Conservation (phyloP, 2,329 filamentous ascomycete genomes). For the Fusarium humuli region DNA sequence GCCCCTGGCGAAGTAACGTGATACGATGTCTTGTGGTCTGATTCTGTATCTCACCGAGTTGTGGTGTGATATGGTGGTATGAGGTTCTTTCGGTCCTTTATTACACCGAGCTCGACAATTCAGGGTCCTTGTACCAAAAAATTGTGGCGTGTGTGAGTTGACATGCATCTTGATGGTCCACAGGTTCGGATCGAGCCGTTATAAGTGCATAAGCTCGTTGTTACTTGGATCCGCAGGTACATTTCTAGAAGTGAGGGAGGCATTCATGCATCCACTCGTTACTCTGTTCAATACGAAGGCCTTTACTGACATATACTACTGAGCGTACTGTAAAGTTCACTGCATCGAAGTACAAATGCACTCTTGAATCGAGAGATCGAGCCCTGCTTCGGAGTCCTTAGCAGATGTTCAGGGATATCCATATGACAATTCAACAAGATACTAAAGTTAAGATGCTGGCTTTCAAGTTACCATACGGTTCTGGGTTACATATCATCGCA, state of each 20-base stretch:
- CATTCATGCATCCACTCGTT: neutral
- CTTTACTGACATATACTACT: too few species aligned
- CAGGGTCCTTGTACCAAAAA: neutral
- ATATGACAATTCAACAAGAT: too few species aligned
- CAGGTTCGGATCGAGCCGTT: constrained; percentile 10
- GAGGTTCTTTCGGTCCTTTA: neutral
- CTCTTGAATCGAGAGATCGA: neutral
- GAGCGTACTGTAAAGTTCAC: neutral
- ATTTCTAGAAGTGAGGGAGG: neutral
- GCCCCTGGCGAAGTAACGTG: neutral
- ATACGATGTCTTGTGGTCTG: constrained; percentile 17
- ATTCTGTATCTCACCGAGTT: constrained; percentile 5
- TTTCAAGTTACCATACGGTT: neutral
- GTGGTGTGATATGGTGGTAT: constrained; percentile 3
- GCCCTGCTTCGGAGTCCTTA: too few species aligned
- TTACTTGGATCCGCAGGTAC: neutral
- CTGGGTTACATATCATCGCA: neutral
- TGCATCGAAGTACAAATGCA: neutral
- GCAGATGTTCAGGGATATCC: neutral
- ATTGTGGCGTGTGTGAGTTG: neutral
- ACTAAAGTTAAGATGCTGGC: too few species aligned
- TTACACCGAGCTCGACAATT: neutral
- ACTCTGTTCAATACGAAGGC: too few species aligned
- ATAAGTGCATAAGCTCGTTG: neutral
- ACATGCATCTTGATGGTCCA: neutral